Percentiles rank a stretch among this genome's conserved stretches.
Evolutionary conservation across 78 protist species (phyloP).

Genomic region (Dictyostelium intermedium): DNA sequence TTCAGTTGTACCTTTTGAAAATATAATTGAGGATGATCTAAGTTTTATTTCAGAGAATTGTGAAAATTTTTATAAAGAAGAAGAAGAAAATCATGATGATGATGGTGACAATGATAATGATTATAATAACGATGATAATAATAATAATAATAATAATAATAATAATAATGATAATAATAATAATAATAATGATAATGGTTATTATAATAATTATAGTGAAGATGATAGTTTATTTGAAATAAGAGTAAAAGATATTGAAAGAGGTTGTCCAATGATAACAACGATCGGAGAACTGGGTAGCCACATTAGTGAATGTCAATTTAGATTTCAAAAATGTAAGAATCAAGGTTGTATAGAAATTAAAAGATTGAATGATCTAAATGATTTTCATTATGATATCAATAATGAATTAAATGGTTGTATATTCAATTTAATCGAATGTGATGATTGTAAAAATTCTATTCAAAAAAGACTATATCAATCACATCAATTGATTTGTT

Average conservation of each 20-base stretch:
- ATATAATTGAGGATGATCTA: too few species aligned
- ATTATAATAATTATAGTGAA: too few species aligned
- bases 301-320: neutral
- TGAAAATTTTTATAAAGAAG: too few species aligned
- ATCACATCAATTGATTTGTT: neutral
- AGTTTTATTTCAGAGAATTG: too few species aligned
- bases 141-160: too few species aligned
- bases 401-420: neutral
- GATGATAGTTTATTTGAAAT: neutral
- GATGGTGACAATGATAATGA: too few species aligned
- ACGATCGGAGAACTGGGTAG: neutral
- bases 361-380: neutral
- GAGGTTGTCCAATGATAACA: neutral
- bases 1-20: too few species aligned
- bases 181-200: too few species aligned
- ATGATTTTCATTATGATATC: neutral
- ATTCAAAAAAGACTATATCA: neutral
- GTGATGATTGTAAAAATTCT: neutral
- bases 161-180: too few species aligned
- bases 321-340: neutral
- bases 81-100: too few species aligned
- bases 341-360: neutral
- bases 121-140: too few species aligned
- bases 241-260: neutral
- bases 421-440: neutral